Conservation (phyloP, 1,284 basidiomycete species). For the Fomes fomentarius region DNA sequence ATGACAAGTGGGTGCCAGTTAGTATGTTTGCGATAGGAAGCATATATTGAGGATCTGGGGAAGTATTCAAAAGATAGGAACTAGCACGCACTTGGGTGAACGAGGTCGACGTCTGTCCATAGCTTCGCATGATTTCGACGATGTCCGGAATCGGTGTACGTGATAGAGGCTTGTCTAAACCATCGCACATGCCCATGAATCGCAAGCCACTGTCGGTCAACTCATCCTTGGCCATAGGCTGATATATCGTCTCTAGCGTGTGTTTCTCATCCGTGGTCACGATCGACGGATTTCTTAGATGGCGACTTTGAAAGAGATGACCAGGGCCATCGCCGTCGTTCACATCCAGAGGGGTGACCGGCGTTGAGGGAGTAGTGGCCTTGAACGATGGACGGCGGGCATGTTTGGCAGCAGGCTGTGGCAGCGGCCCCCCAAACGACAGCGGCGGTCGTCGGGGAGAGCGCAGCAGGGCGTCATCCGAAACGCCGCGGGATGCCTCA, state of each 20-base stretch:
- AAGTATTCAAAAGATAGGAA: too few relatives aligned
- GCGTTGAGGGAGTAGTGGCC: not conserved
- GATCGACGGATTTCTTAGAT: constrained; percentile 12
- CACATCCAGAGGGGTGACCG: constrained; percentile 3
- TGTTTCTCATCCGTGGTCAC: constrained; percentile 4
- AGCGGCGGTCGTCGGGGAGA: constrained; percentile 16
- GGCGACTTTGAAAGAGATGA: constrained; percentile 1
- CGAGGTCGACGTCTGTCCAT: too few relatives aligned
- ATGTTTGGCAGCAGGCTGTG: constrained; percentile 6
- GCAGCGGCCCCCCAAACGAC: constrained; percentile 15
- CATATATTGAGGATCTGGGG: not conserved
- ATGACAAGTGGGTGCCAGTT: not conserved
- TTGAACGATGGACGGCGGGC: constrained; percentile 15
- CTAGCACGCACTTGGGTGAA: too few relatives aligned
- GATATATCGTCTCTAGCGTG: too few relatives aligned
- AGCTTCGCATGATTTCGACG: constrained; percentile 16
- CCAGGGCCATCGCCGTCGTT: not conserved
- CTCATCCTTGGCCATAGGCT: not conserved
- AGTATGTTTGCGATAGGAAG: too few relatives aligned
- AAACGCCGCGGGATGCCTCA: constrained; percentile 2
- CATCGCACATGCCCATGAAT: not conserved
- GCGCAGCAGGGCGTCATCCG: constrained; percentile 14
- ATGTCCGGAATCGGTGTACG: constrained; percentile 18
- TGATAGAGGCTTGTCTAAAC: not conserved
- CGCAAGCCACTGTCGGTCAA: not conserved